Evolutionary conservation across 208 protist species (phyloP).

Genomic region (Leishmania braziliensis): DNA sequence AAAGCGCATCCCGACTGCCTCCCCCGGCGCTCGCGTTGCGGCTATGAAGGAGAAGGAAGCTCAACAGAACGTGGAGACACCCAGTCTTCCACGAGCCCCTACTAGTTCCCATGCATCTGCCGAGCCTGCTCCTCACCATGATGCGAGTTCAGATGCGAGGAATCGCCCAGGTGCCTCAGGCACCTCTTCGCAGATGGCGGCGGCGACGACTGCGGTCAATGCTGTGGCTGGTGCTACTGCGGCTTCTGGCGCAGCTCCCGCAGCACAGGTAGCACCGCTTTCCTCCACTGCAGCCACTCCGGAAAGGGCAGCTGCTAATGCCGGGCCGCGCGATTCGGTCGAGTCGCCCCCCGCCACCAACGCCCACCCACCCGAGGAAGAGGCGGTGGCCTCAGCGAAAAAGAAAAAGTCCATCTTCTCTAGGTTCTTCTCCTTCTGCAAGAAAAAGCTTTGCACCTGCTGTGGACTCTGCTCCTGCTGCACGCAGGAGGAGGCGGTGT

Average conservation of each 20-base stretch:
- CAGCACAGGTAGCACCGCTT: not conserved
- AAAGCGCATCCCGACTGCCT: not conserved
- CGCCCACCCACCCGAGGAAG: not conserved
- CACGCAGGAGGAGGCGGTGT: not conserved
- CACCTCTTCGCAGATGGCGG: not conserved
- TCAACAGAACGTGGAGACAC: not conserved
- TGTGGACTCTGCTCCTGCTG: not conserved
- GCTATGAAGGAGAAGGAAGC: not conserved
- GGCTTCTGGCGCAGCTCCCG: not conserved
- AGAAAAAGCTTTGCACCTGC: not conserved
- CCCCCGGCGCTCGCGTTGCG: not conserved
- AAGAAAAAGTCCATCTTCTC: constrained; percentile 5
- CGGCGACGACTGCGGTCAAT: not conserved
- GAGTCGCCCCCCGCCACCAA: not conserved
- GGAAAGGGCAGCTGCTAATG: not conserved
- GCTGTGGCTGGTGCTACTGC: not conserved
- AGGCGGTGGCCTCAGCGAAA: not conserved
- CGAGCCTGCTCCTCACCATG: not conserved
- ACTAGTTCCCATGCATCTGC: not conserved
- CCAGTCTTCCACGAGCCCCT: not conserved
- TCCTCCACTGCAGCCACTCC: not conserved
- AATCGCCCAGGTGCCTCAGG: not conserved
- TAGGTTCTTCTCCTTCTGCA: constrained; percentile 7
- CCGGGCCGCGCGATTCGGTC: not conserved
- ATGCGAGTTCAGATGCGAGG: not conserved